These are phyloP conservation scores for Abelmoschus esculentus DNA, from an alignment of 345 rosid species.

Conservation along the genomic window DNA sequence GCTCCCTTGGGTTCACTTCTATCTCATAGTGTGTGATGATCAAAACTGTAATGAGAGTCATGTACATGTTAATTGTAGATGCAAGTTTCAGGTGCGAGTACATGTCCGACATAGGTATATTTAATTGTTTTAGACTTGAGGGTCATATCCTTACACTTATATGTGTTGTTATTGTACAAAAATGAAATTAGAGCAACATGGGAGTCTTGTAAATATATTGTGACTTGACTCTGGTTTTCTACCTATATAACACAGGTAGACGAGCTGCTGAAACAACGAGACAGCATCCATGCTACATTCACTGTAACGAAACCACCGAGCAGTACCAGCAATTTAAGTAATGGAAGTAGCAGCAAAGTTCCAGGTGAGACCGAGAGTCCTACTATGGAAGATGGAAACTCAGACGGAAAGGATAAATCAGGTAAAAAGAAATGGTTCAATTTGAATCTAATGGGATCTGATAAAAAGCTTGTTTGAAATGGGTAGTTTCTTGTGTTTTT, in stretches of 20 bases:
- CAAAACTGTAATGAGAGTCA: background rate
- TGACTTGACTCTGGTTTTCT: constrained; percentile 6
- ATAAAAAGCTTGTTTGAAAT: constrained; percentile 54
- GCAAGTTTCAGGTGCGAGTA: background rate
- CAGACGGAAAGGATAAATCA: constrained; percentile 78
- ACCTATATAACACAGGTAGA: constrained; percentile 52
- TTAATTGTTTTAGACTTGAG: background rate
- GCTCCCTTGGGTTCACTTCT: background rate
- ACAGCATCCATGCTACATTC: constrained; percentile 65
- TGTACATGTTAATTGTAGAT: background rate
- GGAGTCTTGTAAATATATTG: background rate
- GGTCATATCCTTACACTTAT: background rate
- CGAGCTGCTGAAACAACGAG: constrained; percentile 80
- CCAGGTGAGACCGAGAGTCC: constrained; percentile 58
- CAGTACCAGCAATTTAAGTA: constrained; percentile 24
- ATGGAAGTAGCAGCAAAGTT: constrained; percentile 60
- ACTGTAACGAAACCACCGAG: constrained; percentile 38
- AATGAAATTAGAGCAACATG: background rate
- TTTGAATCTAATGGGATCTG: constrained; percentile 77
- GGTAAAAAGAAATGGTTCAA: constrained; percentile 91
- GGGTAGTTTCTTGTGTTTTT: background rate
- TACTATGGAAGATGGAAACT: constrained; percentile 55
- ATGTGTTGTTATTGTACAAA: background rate
- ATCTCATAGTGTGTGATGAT: background rate
- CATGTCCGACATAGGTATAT: background rate